phyloP scores from a whole-genome alignment of 2,329 filamentous ascomycete species.

The Domatiomyces globalis region DNA sequence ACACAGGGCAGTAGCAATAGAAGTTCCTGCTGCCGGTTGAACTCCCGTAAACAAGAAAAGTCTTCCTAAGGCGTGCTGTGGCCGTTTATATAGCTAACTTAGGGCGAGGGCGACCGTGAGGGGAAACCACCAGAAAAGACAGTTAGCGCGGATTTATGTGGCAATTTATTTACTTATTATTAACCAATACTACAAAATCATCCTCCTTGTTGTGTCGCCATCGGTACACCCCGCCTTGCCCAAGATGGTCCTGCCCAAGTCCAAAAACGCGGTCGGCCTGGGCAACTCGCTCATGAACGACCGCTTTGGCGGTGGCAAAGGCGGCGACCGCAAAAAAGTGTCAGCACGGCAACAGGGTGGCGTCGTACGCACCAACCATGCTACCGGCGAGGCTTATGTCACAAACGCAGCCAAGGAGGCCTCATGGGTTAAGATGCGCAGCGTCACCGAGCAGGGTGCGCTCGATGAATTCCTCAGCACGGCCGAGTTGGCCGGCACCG shows the following conservation, averaged over 20 bases:
- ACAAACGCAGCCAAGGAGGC: slow-evolving; percentile 84
- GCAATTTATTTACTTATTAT: too few relatives aligned
- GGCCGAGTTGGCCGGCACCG: slow-evolving; percentile 90
- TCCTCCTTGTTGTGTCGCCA: neutral
- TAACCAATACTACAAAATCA: too few relatives aligned
- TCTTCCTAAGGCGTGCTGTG: too few relatives aligned
- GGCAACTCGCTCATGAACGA: slow-evolving; percentile 98
- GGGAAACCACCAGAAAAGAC: too few relatives aligned
- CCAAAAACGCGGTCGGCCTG: slow-evolving; percentile 85
- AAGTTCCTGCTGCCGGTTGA: too few relatives aligned
- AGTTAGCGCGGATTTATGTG: too few relatives aligned
- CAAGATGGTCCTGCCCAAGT: slow-evolving; percentile 69
- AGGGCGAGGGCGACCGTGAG: too few relatives aligned
- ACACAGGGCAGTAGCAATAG: too few relatives aligned
- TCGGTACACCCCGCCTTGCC: neutral
- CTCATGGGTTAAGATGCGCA: slow-evolving; percentile 98
- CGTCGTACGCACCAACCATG: slow-evolving; percentile 52
- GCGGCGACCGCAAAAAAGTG: slow-evolving; percentile 62
- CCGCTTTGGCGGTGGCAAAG: slow-evolving; percentile 88
- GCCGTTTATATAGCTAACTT: too few relatives aligned
- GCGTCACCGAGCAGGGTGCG: slow-evolving; percentile 89
- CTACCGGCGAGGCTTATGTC: slow-evolving; percentile 76
- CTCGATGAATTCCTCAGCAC: slow-evolving; percentile 94
- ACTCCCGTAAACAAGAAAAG: too few relatives aligned
- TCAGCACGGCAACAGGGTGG: slow-evolving; percentile 41